A percentile compares a stretch with the other conserved stretches of the same genome.
Evolutionary conservation across 805 yeast genomes (phyloP).

Genomic region (Barnettozyma wickerhamii): DNA sequence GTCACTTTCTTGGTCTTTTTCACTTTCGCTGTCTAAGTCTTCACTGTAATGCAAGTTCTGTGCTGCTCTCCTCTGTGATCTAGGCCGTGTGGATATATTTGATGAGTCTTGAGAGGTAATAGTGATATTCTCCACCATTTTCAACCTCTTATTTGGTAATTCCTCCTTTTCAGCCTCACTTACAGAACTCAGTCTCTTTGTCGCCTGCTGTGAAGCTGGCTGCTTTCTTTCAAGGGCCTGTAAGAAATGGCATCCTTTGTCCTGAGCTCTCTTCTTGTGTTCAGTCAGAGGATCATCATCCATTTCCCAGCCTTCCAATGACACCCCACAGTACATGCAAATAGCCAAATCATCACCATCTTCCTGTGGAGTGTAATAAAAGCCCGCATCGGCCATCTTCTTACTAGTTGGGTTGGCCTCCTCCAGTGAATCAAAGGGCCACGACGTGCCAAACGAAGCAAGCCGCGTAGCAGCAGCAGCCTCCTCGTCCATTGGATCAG

Average conservation of each 20-base stretch:
- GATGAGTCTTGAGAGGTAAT: neutral
- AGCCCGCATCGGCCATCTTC: constrained; percentile 57
- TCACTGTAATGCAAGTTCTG: constrained; percentile 3
- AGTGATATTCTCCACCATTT: neutral
- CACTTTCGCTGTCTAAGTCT: neutral
- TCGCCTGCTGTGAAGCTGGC: neutral
- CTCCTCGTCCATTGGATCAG: constrained; percentile 30
- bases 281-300: constrained; percentile 60
- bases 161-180: constrained; percentile 3
- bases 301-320: constrained; percentile 68
- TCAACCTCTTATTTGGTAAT: constrained; percentile 1
- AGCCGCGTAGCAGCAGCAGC: constrained; percentile 31
- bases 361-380: constrained; percentile 49
- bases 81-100: neutral
- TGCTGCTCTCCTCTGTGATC: constrained; percentile 6
- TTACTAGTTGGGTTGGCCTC: constrained; percentile 36
- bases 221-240: neutral
- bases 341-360: constrained; percentile 50
- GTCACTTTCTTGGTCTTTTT: constrained; percentile 1
- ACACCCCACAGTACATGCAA: constrained; percentile 61
- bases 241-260: constrained; percentile 34
- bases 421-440: constrained; percentile 43
- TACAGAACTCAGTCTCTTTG: constrained; percentile 2
- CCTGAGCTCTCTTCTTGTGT: constrained; percentile 42
- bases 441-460: constrained; percentile 37